Base-by-base conservation (phyloP, 163 green algal species). In the Chlorella variabilis region DNA sequence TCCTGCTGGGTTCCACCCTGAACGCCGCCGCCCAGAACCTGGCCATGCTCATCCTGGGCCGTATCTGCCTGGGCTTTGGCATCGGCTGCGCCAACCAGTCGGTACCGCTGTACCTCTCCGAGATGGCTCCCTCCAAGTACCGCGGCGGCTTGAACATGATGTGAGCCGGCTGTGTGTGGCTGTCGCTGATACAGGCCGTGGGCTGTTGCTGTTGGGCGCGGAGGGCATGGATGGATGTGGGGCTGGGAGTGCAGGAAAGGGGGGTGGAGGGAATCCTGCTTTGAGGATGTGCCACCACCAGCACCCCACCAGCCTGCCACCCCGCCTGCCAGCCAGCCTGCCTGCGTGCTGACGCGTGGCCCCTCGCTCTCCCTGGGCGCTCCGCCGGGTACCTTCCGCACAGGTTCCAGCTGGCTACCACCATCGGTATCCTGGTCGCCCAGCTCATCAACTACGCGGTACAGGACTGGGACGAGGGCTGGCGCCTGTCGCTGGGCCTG, bases 1-100 rank as follows among this genome's bases (percentile, higher is more conserved):
- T 94, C 75, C 45, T 91, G 20, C 54, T 87, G 31, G 91, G 90
- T n/a, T 83, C 79, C 20, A 75, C 5, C 5, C 75, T 94, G 20
- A 81, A 91, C n/a, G 86, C 88, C 8, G 80, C 33, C 0, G 90
- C 90, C 15, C 71, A 90, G 3, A 63, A 93, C 48, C 75, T 92
- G 29, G 63, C 49, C 61, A 91, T 93, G 90, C 87, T 94, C n/a
- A 78, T 94, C 59, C 67, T 92, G 9, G 92, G 92, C 29, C 90
- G 92, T 59, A 59, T 94, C 39, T 71, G 91, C n/a, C 84, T 94
- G 31, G 92, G 92, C 29, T 45, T 95, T 29, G 92, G 92, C 45
- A 88, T 94, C 65, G 92, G 91, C 34, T 85, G 89, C 78, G 88
- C 84, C 66, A 92, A 87, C 41, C 73, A 90, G 49, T 49, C 45